Percentiles rank a stretch among this genome's conserved stretches.
phyloP scores from a whole-genome alignment of 106 monocot genomes.

The Apostasia shenzhenica region DNA sequence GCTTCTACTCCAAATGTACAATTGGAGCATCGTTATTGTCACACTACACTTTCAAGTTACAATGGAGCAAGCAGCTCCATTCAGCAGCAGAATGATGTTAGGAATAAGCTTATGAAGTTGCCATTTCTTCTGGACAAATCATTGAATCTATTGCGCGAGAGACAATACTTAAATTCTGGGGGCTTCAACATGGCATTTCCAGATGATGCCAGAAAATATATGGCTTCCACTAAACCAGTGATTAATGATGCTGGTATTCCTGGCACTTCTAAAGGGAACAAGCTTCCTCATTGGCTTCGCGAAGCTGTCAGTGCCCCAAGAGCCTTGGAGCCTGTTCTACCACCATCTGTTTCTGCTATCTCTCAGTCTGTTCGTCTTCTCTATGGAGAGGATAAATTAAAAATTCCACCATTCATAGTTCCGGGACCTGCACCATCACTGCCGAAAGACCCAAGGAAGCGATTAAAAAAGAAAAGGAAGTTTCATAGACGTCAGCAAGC shows the following conservation, averaged over 20 bases:
- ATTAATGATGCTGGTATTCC: conserved; percentile 12
- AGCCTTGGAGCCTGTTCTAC: conserved; percentile 35
- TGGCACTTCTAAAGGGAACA: conserved; percentile 48
- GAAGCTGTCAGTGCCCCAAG: conserved; percentile 59
- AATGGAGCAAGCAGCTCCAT: too few relatives aligned
- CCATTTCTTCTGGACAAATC: conserved; percentile 37
- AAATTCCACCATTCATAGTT: conserved; percentile 64
- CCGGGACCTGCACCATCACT: conserved; percentile 42
- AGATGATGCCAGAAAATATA: conserved; percentile 22
- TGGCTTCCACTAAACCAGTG: conserved; percentile 1
- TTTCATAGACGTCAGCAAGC: conserved; percentile 12
- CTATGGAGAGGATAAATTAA: conserved; percentile 53
- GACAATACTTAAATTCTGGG: conserved; percentile 11
- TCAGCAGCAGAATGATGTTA: too few relatives aligned
- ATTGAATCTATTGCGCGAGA: conserved; percentile 22
- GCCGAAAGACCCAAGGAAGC: conserved; percentile 74
- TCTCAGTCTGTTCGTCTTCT: conserved; percentile 63
- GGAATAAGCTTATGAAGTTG: conserved; percentile 19
- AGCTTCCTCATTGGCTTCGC: conserved; percentile 92
- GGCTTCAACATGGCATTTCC: conserved; percentile 9
- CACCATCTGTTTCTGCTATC: conserved; percentile 70
- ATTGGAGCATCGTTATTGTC: too few relatives aligned
- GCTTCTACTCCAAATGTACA: background rate
- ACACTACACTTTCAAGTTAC: too few relatives aligned
- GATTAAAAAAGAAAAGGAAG: conserved; percentile 51